Evolutionary conservation across 2,329 filamentous ascomycete species (phyloP), one percentile per base, ranked within the genome.

Genomic region (Cadophora gregata): DNA sequence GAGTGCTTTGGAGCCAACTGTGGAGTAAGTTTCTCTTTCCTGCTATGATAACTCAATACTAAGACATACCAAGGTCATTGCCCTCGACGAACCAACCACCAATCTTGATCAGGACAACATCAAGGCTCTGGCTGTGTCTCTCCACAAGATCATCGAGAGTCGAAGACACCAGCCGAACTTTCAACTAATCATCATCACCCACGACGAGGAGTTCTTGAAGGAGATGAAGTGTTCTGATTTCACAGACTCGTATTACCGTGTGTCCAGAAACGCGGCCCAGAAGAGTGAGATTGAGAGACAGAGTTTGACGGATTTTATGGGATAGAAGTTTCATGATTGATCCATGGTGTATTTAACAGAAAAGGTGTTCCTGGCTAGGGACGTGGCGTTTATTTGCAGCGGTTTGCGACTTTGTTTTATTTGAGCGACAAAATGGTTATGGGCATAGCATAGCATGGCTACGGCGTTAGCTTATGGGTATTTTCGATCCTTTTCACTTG

Each of bases 101-200:
- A 99, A 99, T 76, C 88, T 99, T 51, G 96, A 99, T 77, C 86
- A 88, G 69, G 94, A 97, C 81, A 99, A 99, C 79, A 98, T 98
- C 79, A 89, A 90, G 69, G 92, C 92, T 67, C 85, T 99, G 51
- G 96, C 96, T 9, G 86, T 91, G 77, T 93, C 91, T 56, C 81
- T 99, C 74, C 90, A 96, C 75, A 87, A 90, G 74, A 97, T 99
- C 76, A 98, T 99, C 80, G 86, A 90, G 74, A 82, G 89, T 19
- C 88, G 96, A 8, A 88, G 91, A 77, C 88, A 90, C 69, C 96
- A 99, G 84, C 87, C 89, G 64, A 99, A 99, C 78, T 97, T 99
- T 80, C 96, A 99, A 82, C 87, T 99, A 64, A 96, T 99, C 76
- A 93, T 99, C 75, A 99, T 99, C 78, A 99, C 96, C 4, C 96